Percentiles rank a stretch among this genome's conserved stretches.
phyloP scores from a whole-genome alignment of 176 grass and related monocot species.

The Areca catechu region DNA sequence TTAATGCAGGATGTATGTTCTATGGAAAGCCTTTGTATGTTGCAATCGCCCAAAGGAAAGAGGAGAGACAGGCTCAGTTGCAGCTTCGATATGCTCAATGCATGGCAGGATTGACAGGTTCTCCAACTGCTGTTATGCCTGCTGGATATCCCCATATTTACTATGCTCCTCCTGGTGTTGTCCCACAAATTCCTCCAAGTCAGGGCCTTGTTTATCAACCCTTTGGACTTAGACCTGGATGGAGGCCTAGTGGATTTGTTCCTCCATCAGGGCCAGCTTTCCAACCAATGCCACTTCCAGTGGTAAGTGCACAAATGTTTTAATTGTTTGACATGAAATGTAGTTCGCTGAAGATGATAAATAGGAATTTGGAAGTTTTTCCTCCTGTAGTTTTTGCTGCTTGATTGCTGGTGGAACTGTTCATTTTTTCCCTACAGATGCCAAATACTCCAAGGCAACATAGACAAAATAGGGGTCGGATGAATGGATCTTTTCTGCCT shows the following conservation, averaged over 20 bases:
- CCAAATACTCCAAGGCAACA: conserved; percentile 43
- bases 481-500: conserved; percentile 37
- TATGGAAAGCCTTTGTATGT: conserved; percentile 82
- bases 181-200: conserved; percentile 42
- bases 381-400: too few relatives aligned
- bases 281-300: conserved; percentile 36
- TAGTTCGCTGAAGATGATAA: too few relatives aligned
- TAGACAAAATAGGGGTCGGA: conserved; percentile 38
- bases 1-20: conserved; percentile 59
- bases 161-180: conserved; percentile 41
- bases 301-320: conserved; percentile 9
- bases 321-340: too few relatives aligned
- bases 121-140: conserved; percentile 36
- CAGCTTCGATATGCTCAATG: conserved; percentile 36
- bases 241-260: conserved; percentile 44
- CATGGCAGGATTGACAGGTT: conserved; percentile 24
- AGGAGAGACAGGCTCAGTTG: conserved; percentile 52
- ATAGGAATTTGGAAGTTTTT: too few relatives aligned
- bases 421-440: conserved; percentile 20
- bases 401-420: too few relatives aligned
- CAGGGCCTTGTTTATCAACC: conserved; percentile 47
- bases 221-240: conserved; percentile 32
- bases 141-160: conserved; percentile 51
- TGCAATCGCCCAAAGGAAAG: conserved; percentile 69
- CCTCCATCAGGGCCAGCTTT: conserved; percentile 34